Conservation (phyloP, 805 yeast species). For the Pichia nanzhaoensis region DNA sequence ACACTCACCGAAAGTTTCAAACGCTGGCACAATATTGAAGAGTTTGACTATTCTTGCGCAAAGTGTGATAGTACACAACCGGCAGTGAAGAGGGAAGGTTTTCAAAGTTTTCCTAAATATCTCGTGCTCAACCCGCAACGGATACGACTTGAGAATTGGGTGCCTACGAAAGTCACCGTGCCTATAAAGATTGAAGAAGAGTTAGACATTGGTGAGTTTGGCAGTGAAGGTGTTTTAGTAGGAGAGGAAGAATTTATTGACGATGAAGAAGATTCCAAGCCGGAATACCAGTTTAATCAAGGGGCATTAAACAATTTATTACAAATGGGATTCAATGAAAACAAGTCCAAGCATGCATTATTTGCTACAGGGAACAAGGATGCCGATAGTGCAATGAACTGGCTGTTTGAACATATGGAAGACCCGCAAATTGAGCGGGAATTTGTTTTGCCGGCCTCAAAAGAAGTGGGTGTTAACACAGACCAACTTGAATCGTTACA, state of each 20-base stretch:
- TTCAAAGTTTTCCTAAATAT: constrained; percentile 62
- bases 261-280: constrained; percentile 20
- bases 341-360: constrained; percentile 60
- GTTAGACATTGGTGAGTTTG: constrained; percentile 39
- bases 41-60: constrained; percentile 59
- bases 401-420: constrained; percentile 87
- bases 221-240: constrained; percentile 35
- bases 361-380: constrained; percentile 61
- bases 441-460: constrained; percentile 28
- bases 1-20: constrained; percentile 44
- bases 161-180: constrained; percentile 72
- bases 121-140: constrained; percentile 71
- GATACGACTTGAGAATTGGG: constrained; percentile 83
- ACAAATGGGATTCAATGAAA: constrained; percentile 84
- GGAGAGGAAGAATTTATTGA: constrained; percentile 36
- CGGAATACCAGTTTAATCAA: constrained; percentile 38
- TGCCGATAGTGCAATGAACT: constrained; percentile 74
- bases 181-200: constrained; percentile 46
- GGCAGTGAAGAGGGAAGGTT: constrained; percentile 39
- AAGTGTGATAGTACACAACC: constrained; percentile 36
- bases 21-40: constrained; percentile 40
- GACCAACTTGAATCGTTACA: constrained; percentile 42
- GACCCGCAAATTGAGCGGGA: constrained; percentile 72
- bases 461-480: constrained; percentile 5
- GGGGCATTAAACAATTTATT: constrained; percentile 47